Conservation (phyloP, 2,329 filamentous ascomycete species). For the Escovopsis sp. region DNA sequence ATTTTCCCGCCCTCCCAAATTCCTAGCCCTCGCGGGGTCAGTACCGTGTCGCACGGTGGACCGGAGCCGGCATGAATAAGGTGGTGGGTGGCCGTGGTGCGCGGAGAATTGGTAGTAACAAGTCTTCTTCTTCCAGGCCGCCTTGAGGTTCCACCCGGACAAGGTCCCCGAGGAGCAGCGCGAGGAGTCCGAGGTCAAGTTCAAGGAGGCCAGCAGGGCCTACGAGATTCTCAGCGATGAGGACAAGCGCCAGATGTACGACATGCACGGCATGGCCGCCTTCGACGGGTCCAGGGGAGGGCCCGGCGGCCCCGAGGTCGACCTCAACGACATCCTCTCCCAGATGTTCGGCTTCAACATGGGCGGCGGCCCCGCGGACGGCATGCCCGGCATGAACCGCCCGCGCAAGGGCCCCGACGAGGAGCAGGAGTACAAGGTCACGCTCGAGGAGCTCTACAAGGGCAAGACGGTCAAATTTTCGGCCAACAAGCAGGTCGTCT, state of each 20-base stretch:
- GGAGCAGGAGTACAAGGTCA: conserved; percentile 81
- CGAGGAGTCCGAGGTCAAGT: conserved; percentile 73
- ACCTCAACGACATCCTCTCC: conserved; percentile 82
- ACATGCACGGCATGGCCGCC: conserved; percentile 87
- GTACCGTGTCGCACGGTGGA: too few relatives aligned
- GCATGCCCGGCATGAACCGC: conserved; percentile 33
- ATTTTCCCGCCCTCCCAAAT: background rate
- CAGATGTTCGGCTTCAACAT: conserved; percentile 82
- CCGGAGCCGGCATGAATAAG: too few relatives aligned
- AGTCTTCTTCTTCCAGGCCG: conserved; percentile 43
- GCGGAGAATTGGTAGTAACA: background rate
- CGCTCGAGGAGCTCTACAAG: conserved; percentile 91
- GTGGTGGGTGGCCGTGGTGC: too few relatives aligned
- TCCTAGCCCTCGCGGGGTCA: background rate
- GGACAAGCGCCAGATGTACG: conserved; percentile 81
- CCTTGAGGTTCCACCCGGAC: conserved; percentile 81
- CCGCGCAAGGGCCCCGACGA: conserved; percentile 67
- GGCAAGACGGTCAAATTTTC: conserved; percentile 96
- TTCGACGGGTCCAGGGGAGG: conserved; percentile 67
- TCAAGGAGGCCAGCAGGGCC: conserved; percentile 85
- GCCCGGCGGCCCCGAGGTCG: conserved; percentile 53
- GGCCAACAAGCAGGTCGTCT: conserved; percentile 87
- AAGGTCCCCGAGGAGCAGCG: conserved; percentile 82
- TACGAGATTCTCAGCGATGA: conserved; percentile 98
- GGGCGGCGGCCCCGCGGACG: conserved; percentile 35